Conservation (phyloP, 2,329 filamentous ascomycete species). For the Calycina herbarum region DNA sequence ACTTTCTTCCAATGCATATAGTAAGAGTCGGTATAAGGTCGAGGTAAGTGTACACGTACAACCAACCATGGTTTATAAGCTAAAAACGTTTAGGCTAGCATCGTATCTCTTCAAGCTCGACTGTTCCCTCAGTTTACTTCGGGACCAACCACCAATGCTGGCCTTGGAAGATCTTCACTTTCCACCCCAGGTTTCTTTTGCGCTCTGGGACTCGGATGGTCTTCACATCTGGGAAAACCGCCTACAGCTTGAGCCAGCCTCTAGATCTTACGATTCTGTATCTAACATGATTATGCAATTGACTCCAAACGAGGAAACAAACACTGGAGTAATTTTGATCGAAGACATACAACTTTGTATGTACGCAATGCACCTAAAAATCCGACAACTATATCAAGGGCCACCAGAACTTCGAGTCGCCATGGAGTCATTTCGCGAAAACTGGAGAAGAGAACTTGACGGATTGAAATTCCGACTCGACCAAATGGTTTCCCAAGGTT, state of each 20-base stretch:
- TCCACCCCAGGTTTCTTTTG: slow-evolving; percentile 38
- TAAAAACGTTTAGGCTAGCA: slow-evolving; percentile 36
- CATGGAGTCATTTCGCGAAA: slow-evolving; percentile 21
- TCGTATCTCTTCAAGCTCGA: slow-evolving; percentile 43
- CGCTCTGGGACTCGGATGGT: slow-evolving; percentile 42
- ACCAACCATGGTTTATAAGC: neutral
- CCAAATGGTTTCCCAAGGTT: slow-evolving; percentile 19
- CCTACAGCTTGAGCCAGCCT: slow-evolving; percentile 37
- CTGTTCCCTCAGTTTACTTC: slow-evolving; percentile 39
- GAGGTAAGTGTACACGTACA: slow-evolving; percentile 33
- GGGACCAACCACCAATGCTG: slow-evolving; percentile 37
- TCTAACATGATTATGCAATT: slow-evolving; percentile 21
- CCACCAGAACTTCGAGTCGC: slow-evolving; percentile 10
- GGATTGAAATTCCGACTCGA: slow-evolving; percentile 23
- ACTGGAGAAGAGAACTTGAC: slow-evolving; percentile 25
- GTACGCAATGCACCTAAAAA: slow-evolving; percentile 25
- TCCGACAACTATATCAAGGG: slow-evolving; percentile 23
- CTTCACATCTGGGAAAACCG: slow-evolving; percentile 42
- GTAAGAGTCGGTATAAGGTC: slow-evolving; percentile 40
- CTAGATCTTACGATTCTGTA: slow-evolving; percentile 31
- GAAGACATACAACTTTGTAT: slow-evolving; percentile 34
- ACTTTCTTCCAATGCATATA: slow-evolving; percentile 41
- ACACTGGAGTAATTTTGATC: slow-evolving; percentile 21
- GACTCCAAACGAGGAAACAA: slow-evolving; percentile 6
- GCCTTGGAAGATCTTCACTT: slow-evolving; percentile 43